Evolutionary conservation across 2,329 filamentous ascomycete species (phyloP).

Genomic region (Neophaeococcomyces mojaviensis): DNA sequence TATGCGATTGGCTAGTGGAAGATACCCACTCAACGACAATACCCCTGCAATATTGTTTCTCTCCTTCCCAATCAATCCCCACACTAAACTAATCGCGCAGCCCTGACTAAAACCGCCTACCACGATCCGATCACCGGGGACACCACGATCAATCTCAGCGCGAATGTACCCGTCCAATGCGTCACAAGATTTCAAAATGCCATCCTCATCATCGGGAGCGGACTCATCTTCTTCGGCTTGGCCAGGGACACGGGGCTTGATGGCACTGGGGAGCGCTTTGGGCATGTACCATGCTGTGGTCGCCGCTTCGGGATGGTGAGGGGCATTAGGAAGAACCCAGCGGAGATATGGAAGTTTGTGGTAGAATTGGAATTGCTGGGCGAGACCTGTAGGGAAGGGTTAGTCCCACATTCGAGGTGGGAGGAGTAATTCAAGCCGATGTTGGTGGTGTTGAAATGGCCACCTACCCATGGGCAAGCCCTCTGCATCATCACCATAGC

Average conservation of each 20-base stretch:
- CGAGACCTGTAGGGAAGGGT: conserved; percentile 29
- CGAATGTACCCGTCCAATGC: conserved; percentile 39
- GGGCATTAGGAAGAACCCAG: conserved; percentile 46
- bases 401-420: neutral
- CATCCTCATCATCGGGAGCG: conserved; percentile 38
- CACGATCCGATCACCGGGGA: conserved; percentile 37
- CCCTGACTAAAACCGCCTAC: conserved; percentile 45
- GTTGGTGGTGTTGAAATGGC: neutral
- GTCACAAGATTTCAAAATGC: conserved; percentile 32
- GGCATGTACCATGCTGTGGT: conserved; percentile 39
- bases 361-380: conserved; percentile 42
- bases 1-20: conserved; percentile 37
- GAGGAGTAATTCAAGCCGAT: neutral
- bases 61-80: conserved; percentile 33
- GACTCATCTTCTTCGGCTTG: conserved; percentile 37
- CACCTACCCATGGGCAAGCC: conserved; percentile 33
- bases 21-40: conserved; percentile 41
- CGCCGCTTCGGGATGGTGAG: conserved; percentile 39
- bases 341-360: conserved; percentile 42
- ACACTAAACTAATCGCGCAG: conserved; percentile 38
- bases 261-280: conserved; percentile 34
- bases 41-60: conserved; percentile 30
- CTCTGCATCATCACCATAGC: conserved; percentile 40
- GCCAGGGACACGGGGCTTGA: conserved; percentile 30
- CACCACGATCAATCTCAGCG: conserved; percentile 33